These are phyloP conservation scores for Aspergillus haitiensis DNA, from an alignment of 495 filamentous ascomycete species.

Conservation along the genomic window DNA sequence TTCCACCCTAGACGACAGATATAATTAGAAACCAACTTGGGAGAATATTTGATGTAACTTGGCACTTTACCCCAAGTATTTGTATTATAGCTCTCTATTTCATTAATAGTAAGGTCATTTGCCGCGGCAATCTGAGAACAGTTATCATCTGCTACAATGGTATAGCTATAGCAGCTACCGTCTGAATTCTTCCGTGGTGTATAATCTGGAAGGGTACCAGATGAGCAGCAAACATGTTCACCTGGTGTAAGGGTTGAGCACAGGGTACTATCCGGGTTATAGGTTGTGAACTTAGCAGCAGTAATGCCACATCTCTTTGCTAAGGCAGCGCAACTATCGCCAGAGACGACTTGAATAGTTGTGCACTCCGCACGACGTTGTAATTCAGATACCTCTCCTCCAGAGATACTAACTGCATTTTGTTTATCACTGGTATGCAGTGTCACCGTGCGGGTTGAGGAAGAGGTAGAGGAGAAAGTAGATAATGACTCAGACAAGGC, in stretches of 20 bases:
- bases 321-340: no score
- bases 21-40: no score
- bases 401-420: no score
- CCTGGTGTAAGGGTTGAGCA: slow-evolving; percentile 35
- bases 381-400: no score
- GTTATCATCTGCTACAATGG: no score
- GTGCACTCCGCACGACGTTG: no score
- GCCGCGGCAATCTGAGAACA: slow-evolving; percentile 23
- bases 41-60: no score
- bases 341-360: no score
- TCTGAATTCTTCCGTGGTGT: slow-evolving; percentile 29
- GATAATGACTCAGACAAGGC: no score
- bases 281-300: slow-evolving; percentile 35
- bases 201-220: slow-evolving; percentile 41
- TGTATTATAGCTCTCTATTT: slow-evolving; percentile 35
- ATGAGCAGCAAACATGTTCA: slow-evolving; percentile 49
- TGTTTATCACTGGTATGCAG: no score
- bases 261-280: slow-evolving; percentile 35
- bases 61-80: slow-evolving; percentile 40
- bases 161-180: slow-evolving; percentile 28
- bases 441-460: no score
- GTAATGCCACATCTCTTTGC: slow-evolving; percentile 40
- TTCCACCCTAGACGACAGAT: slow-evolving; percentile 28
- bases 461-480: no score
- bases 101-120: slow-evolving; percentile 29